Evolutionary conservation across 257 asterid genomes (phyloP).

Genomic region (Echium plantagineum): DNA sequence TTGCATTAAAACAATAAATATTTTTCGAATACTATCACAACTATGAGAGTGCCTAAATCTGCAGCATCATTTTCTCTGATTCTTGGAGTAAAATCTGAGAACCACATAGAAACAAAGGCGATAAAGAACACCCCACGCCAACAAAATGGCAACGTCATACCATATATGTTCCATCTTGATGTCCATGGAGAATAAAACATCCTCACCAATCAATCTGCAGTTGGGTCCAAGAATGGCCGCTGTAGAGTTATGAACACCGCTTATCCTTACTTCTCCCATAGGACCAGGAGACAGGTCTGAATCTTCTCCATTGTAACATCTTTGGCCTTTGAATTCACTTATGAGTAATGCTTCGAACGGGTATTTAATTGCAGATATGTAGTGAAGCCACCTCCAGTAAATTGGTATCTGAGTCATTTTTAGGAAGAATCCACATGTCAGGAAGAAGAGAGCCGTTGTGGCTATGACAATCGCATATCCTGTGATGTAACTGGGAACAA

Average conservation of each 20-base stretch:
- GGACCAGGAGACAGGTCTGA: conserved; percentile 78
- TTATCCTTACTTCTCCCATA: conserved; percentile 49
- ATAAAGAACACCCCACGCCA: conserved; percentile 29
- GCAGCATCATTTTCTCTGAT: conserved; percentile 18
- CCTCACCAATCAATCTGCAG: conserved; percentile 69
- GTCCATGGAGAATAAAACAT: conserved; percentile 46
- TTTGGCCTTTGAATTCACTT: conserved; percentile 58
- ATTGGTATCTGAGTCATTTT: conserved; percentile 55
- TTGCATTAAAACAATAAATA: neutral
- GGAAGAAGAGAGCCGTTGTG: conserved; percentile 81
- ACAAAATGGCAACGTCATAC: conserved; percentile 23
- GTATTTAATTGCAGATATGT: conserved; percentile 78
- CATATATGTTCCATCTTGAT: conserved; percentile 19
- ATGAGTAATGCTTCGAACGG: conserved; percentile 79
- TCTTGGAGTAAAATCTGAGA: conserved; percentile 29
- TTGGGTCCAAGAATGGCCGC: conserved; percentile 7
- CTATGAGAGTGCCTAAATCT: neutral
- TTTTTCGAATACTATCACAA: too few species aligned
- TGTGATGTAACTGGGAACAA: conserved; percentile 76
- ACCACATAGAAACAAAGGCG: conserved; percentile 25
- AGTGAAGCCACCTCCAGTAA: conserved; percentile 76
- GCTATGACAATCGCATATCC: conserved; percentile 89
- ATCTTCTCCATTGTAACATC: conserved; percentile 39
- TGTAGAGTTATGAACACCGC: conserved; percentile 44
- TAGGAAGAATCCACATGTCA: conserved; percentile 80